These are phyloP conservation scores for Metschnikowia orientalis DNA, from an alignment of 805 yeast species.

Conservation along the genomic window DNA sequence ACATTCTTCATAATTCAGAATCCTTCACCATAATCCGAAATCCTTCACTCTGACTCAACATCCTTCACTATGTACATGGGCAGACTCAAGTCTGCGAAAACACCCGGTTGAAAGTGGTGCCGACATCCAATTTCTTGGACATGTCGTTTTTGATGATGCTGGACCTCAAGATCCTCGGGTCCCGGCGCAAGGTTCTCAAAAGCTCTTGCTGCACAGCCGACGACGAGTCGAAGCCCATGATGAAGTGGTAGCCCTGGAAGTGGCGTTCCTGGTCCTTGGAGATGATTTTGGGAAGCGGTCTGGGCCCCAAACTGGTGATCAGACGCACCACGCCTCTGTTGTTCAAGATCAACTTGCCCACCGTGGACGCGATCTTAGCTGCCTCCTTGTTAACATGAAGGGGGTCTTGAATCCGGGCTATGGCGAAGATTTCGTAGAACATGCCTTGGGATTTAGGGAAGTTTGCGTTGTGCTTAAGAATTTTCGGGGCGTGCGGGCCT, in stretches of 20 bases:
- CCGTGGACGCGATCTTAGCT: conserved; percentile 47
- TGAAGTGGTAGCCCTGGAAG: conserved; percentile 84
- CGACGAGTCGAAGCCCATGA: conserved; percentile 82
- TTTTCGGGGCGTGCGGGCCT: conserved; percentile 11
- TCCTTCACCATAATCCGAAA: too few relatives aligned
- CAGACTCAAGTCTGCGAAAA: too few relatives aligned
- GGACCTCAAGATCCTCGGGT: conserved; percentile 87
- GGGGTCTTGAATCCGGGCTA: conserved; percentile 74
- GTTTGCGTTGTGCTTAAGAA: conserved; percentile 3
- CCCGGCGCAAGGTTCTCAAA: conserved; percentile 71
- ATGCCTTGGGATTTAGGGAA: conserved; percentile 30
- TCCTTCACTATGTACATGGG: conserved; percentile 8
- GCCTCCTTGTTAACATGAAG: conserved; percentile 34
- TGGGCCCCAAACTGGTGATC: conserved; percentile 73
- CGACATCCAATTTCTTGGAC: conserved; percentile 48
- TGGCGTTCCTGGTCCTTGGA: conserved; percentile 84
- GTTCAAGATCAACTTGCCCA: conserved; percentile 76
- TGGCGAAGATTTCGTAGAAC: conserved; percentile 88
- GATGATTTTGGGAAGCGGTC: conserved; percentile 74
- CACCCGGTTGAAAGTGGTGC: conserved; percentile 53
- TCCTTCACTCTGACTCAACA: too few relatives aligned
- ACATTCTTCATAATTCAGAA: background rate
- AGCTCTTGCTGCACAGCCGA: conserved; percentile 84
- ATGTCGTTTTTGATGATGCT: conserved; percentile 62
- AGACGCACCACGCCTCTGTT: conserved; percentile 94